Percentiles rank a stretch among this genome's conserved stretches.
Conservation (phyloP, 2,329 filamentous ascomycete genomes). For the Pyrenophora seminiperda region DNA sequence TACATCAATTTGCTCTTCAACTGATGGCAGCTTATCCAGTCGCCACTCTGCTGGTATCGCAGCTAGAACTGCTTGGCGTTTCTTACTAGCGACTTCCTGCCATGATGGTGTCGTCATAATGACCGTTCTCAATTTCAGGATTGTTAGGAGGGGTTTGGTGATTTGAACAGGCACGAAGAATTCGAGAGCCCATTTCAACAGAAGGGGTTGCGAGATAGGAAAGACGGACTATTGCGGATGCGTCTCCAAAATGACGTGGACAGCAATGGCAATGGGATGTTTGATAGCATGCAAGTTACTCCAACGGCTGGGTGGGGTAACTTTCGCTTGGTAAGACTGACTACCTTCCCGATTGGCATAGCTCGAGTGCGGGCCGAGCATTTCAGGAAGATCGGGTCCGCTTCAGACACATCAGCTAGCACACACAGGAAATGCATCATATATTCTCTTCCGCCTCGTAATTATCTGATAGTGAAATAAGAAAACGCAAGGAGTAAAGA, state of each 20-base stretch:
- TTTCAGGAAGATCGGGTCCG: neutral
- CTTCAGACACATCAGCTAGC: neutral
- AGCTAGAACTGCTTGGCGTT: constrained; percentile 59
- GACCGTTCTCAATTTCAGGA: too few relatives aligned
- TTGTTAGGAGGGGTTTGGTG: too few relatives aligned
- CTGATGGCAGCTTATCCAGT: constrained; percentile 54
- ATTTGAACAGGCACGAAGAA: too few relatives aligned
- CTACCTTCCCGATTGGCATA: constrained; percentile 4
- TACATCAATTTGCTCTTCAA: constrained; percentile 57
- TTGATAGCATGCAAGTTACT: neutral
- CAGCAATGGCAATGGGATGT: too few relatives aligned
- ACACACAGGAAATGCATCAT: too few relatives aligned
- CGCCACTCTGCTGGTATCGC: constrained; percentile 64
- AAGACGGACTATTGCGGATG: too few relatives aligned
- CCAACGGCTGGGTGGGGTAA: neutral
- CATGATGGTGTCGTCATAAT: constrained; percentile 47
- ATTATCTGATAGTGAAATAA: too few relatives aligned
- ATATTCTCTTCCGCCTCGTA: too few relatives aligned
- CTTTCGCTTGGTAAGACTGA: neutral
- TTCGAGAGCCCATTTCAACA: neutral
- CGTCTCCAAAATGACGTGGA: too few relatives aligned
- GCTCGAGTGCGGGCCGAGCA: neutral
- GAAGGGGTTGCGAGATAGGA: too few relatives aligned
- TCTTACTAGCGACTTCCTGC: constrained; percentile 57
- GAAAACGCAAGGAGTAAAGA: too few relatives aligned